These are phyloP conservation scores for Porcisia deanei DNA, from an alignment of 208 protist species.

Conservation along the genomic window DNA sequence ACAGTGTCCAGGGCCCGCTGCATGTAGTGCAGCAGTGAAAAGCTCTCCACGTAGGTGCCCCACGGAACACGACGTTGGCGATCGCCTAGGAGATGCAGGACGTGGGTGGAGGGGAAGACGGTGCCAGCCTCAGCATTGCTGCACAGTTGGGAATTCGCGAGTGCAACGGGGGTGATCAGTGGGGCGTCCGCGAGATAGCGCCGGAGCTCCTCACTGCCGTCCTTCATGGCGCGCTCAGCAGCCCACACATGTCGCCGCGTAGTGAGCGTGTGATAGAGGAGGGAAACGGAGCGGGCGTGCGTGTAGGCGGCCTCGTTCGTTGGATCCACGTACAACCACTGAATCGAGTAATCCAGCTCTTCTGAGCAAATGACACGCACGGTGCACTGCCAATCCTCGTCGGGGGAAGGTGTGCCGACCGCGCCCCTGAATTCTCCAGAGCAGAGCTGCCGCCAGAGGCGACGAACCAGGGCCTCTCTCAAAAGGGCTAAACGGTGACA, in stretches of 20 bases:
- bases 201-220: not conserved
- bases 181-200: conserved; percentile 20
- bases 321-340: conserved; percentile 64
- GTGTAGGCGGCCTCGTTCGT: conserved; percentile 75
- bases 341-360: conserved; percentile 62
- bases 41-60: conserved; percentile 40
- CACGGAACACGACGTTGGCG: conserved; percentile 34
- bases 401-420: not conserved
- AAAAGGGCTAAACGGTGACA: conserved; percentile 73
- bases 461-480: conserved; percentile 40
- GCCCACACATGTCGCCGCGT: conserved; percentile 24
- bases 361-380: conserved; percentile 36
- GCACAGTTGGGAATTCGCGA: conserved; percentile 2
- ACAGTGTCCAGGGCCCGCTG: conserved; percentile 26
- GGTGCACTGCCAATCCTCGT: conserved; percentile 4
- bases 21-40: conserved; percentile 37
- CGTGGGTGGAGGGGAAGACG: conserved; percentile 4
- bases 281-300: conserved; percentile 53
- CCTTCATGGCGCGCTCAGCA: not conserved
- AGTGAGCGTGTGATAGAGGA: conserved; percentile 42
- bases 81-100: conserved; percentile 3
- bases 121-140: conserved; percentile 12
- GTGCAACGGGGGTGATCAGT: conserved; percentile 20
- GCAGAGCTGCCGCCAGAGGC: conserved; percentile 26
- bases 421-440: not conserved